Base-by-base conservation (phyloP, 2,329 filamentous ascomycete species). In the Cladosporium sp. region DNA sequence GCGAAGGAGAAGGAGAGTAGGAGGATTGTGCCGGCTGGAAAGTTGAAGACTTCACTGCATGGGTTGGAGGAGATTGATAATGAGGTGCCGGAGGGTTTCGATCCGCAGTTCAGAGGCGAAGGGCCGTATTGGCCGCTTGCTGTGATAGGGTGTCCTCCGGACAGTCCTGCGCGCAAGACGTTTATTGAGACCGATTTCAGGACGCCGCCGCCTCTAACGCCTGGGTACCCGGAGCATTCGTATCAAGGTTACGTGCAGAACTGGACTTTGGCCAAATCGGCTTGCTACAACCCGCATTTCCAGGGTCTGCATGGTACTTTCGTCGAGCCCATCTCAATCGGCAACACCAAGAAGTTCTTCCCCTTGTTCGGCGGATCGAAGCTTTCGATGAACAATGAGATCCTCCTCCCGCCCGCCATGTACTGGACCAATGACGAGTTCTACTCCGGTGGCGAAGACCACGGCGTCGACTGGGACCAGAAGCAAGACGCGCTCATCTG, bases 341-440 rank as follows among this genome's bases (percentile, higher is more conserved):
- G 76, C 1, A 81, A 77, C n/a, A 79, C 80, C 0, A 75, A 77
- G 48, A 73, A 76, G 23, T 74, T 85, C 28, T 76, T 84, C 57
- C 83, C 83, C 8, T 70, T 84, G 1, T 84, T 85, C 53, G 80
- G 82, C 2, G 81, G 81, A 13, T 82, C 80, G 14, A 85, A 85
- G 65, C 72, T 85, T 0, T 73, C 79, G 1, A 76, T 81, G 72
- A 84, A 83, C 73, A 84, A 84, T 67, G 83, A 84, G 63, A 84
- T 85, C 58, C 74, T 84, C 7, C 75, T 84, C 5, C 83, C 83
- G 0, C 76, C 82, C 0, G 78, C 82, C 8, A 82, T 82, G 75
- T 84, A 84, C 74, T 83, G 81, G 77, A 79, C 77, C 4, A 71
- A 79, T 10, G 76, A 81, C 39, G 76, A 76, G 5, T 74, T 77